Base-by-base conservation (phyloP, 345 rosid genomes). In the Pseudoturritis turrita region DNA sequence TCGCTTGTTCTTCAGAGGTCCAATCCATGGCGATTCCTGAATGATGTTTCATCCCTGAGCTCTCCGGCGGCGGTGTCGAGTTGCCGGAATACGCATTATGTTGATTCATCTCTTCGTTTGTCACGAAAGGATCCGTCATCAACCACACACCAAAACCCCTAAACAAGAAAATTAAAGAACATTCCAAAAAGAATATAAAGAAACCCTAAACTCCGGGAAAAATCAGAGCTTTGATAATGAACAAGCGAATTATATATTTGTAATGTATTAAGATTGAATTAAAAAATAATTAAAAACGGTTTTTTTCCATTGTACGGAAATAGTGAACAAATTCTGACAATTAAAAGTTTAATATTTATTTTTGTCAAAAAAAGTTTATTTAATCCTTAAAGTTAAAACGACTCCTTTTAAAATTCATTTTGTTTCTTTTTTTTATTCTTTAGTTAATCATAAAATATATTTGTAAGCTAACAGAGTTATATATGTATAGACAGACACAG, bases 31-130 rank as follows among this genome's bases (percentile, higher is more conserved):
- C 4, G 36, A 13, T 26, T 19, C 72, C 64, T 0, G 8, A 1
- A 1, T 26, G 3, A 3, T 26, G 13, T 10, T 0, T 45, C 65
- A 36, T 8, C 14, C 0, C 7, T 26, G 41, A 46, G 35, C 25
- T 73, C 63, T 23, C 57, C 7, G 19, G 6, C 8, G 39, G 10
- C 10, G 3, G 14, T 13, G 7, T 37, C 1, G 40, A 36, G 51
- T 14, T 47, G 10, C 4, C 4, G 23, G 44, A 55, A 19, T 18
- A 18, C 0, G 11, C 1, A 10, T 23, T 72, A 7, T 55, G 70
- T n/a, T 62, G 76, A 33, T 44, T 62, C 43, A 1, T 62, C 15
- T 71, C 46, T 21, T 54, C 54, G 45, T 62, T 62, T 51, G 52
- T 40, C 68, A 35, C 31, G 4, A 37, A 33, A 41, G 58, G 54